These are phyloP conservation scores for Macrophomina tecta DNA, from an alignment of 2,329 filamentous ascomycete species.

Conservation along the genomic window DNA sequence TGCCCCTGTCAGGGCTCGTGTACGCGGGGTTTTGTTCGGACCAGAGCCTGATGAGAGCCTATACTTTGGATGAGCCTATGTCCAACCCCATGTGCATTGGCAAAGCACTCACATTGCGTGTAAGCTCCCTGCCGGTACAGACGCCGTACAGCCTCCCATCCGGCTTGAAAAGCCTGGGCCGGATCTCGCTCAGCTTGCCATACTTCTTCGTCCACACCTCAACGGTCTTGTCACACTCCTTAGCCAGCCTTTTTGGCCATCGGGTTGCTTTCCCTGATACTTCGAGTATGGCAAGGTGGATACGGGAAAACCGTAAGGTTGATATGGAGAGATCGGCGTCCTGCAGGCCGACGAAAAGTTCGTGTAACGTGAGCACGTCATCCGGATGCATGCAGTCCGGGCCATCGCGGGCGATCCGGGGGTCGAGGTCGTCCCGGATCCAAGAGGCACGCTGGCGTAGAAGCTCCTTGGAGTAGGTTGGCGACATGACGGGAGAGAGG, in stretches of 20 bases:
- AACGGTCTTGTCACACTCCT: conserved; percentile 52
- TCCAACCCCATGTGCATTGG: conserved; percentile 26
- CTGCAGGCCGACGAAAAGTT: conserved; percentile 41
- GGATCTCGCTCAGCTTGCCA: conserved; percentile 46
- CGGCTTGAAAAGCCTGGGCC: conserved; percentile 49
- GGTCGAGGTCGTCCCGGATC: conserved; percentile 57
- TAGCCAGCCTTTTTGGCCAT: conserved; percentile 53
- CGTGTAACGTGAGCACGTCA: conserved; percentile 52
- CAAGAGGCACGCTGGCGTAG: conserved; percentile 48
- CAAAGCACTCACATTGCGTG: conserved; percentile 42
- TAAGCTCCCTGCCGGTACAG: conserved; percentile 45
- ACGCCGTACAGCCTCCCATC: conserved; percentile 53
- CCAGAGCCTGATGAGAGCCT: conserved; percentile 45
- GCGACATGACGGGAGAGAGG: not conserved
- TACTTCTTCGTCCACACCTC: conserved; percentile 47
- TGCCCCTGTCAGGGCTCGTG: conserved; percentile 39
- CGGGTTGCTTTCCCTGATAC: conserved; percentile 53
- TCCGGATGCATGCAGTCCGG: conserved; percentile 50
- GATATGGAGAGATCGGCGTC: conserved; percentile 37
- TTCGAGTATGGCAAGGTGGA: conserved; percentile 53
- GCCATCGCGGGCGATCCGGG: conserved; percentile 52
- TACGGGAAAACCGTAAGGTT: conserved; percentile 50
- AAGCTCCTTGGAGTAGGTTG: conserved; percentile 8
- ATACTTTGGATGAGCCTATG: not conserved
- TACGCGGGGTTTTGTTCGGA: conserved; percentile 40